Base-by-base conservation (phyloP, 2,329 filamentous ascomycete species). In the Exophiala lecanii-corni region DNA sequence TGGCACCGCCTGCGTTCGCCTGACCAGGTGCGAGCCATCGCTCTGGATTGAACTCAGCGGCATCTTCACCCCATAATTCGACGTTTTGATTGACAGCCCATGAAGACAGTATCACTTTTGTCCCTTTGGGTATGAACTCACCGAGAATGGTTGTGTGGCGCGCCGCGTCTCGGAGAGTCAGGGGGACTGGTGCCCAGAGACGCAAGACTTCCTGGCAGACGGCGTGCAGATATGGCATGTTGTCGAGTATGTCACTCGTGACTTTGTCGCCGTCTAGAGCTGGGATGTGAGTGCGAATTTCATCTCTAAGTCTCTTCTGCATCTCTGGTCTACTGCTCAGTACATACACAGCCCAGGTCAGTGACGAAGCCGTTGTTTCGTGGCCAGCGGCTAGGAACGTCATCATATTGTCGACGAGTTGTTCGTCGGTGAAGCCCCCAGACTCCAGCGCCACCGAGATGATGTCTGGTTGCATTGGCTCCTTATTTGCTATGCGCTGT, bases 371-470 rank as follows among this genome's bases (percentile, higher is more conserved):
- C 21, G 57, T 61, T 6, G 58, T 62, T 43, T 61, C 59, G 39
- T 60, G 59, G 31, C 55, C 83, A 0, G 88, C 88, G 1, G 83
- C 84, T 4, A 94, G 76, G 68, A 94, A 92, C 0, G 86, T 94
- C 86, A 94, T 92, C 60, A 92, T 76, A 65, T 94, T 88, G 61
- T 92, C 84, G 25, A 88, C 78, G n/a, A 94, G 76, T 47, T 87
- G 80, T 36, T 88, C 84, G 50, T 92, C 86, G 9, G 68, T 76
- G 64, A 94, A 92, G 4, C 73, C 79, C 35, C 84, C 85, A 28
- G 81, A 87, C 59, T 82, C 76, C 36, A 94, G 70, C 12, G 88
- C 88, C 0, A 91, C 84, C 1, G 83, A 87, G 23, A 94, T 70
- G 45, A 95, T 92, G 61, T 94, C 88, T 5, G 78, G 63, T 34